These are phyloP conservation scores for Hanseniaspora thailandica DNA, from an alignment of 805 yeast species.

Conservation along the genomic window DNA sequence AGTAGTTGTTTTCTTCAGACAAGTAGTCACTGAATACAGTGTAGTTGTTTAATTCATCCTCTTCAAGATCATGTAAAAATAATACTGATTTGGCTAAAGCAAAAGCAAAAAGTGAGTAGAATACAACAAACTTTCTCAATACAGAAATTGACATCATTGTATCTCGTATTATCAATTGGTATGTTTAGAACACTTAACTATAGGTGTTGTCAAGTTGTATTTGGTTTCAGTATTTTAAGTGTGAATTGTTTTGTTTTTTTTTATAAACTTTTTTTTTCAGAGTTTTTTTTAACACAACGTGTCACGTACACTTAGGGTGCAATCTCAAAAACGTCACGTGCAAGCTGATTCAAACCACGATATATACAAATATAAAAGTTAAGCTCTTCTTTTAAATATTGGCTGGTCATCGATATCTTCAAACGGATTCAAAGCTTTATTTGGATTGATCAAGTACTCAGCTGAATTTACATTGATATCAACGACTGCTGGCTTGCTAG, in stretches of 20 bases:
- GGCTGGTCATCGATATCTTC: constrained; percentile 38
- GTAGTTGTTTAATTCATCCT: constrained; percentile 26
- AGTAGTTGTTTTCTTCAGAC: constrained; percentile 19
- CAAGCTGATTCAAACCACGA: background rate
- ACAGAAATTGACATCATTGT: background rate
- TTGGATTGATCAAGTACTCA: constrained; percentile 53
- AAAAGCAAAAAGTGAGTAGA: constrained; percentile 10
- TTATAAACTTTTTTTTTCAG: background rate
- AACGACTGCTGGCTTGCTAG: constrained; percentile 56
- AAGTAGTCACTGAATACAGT: constrained; percentile 15
- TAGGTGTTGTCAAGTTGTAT: background rate
- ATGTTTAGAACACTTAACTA: too few relatives aligned
- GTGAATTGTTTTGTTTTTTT: background rate
- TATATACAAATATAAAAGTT: too few relatives aligned
- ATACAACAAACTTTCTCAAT: background rate
- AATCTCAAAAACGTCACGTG: constrained; percentile 9
- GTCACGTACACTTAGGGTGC: constrained; percentile 13
- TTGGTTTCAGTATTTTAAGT: background rate
- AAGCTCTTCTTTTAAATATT: constrained; percentile 19
- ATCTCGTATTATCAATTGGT: background rate
- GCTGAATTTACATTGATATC: constrained; percentile 32
- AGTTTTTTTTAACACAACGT: constrained; percentile 17
- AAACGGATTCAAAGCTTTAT: constrained; percentile 64
- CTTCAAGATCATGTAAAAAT: constrained; percentile 24
- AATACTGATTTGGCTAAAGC: constrained; percentile 23